Base-by-base conservation (phyloP, 192 early-diverging fungal species). In the Coemansia sp. region DNA sequence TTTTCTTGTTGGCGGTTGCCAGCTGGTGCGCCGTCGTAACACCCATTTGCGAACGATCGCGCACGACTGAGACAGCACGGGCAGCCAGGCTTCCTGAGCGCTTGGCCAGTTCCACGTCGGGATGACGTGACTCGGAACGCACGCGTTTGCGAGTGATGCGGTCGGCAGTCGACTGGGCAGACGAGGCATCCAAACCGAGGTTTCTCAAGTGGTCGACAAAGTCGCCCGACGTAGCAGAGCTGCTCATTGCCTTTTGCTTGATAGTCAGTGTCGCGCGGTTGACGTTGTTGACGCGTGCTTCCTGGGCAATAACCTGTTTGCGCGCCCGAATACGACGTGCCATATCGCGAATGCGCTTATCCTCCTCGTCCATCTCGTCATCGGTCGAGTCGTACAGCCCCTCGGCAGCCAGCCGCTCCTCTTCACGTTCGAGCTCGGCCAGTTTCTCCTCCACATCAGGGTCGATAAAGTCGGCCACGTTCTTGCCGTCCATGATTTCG, bases 401-500 rank as follows among this genome's bases (percentile, higher is more conserved):
- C 78, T 97, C 92, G 43, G 91, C 89, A n/a, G 86, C 89, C 23
- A 99, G 82, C 53, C 89, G 83, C 82, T 97, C 96, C 83, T 99
- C 98, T 77, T 99, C 98, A 64, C 89, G 87, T 75, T 99, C 96
- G 29, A 99, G 85, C 64, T 89, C 94, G 22, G 93, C 95, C 64
- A 99, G 81, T 69, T 91, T 90, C 75, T 95, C 93, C 68, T 94
- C 94, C 75, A 99, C 98, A 4, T 98, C 94, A 24, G 96, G 84
- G 83, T 99, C 98, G 72, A 98, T 83, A 77, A 98, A 99, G 84
- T 99, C 98, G 19, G 94, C 93, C 35, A 99, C 86, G 82, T 99
- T 99, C 85, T 94, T 92, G 69, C 96, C 96, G 70, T 98, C 89
- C 88, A 95, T 91, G 78, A 99, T 95, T 84, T 99, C 98, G 37